phyloP scores from a whole-genome alignment of 83 land plant species.

The Picea mariana region DNA sequence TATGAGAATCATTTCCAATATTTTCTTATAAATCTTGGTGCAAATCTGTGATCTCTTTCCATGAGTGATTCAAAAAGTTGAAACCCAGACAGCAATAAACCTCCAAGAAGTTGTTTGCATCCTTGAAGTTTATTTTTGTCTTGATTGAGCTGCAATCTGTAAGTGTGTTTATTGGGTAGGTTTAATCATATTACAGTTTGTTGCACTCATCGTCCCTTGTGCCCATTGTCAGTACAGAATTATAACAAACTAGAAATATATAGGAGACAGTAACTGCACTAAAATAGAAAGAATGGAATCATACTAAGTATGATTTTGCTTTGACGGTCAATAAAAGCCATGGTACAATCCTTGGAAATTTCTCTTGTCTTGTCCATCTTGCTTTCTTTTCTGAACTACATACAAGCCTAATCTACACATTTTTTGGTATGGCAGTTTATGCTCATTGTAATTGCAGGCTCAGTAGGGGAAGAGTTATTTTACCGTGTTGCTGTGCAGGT shows the following conservation, averaged over 20 bases:
- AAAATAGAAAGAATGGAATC: background rate
- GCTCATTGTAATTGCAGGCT: constrained; percentile 82
- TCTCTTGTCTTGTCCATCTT: background rate
- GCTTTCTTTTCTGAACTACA: background rate
- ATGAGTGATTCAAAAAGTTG: background rate
- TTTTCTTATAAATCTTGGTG: background rate
- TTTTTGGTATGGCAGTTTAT: constrained; percentile 54
- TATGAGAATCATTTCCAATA: background rate
- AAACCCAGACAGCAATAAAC: background rate
- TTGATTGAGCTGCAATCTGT: background rate
- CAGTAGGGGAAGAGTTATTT: constrained; percentile 93
- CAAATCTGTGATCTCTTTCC: background rate
- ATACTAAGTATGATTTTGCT: background rate
- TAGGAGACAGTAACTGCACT: background rate
- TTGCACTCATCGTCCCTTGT: background rate
- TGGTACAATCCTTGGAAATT: background rate
- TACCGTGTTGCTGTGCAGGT: constrained; percentile 97
- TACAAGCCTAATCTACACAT: background rate
- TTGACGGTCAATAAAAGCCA: background rate
- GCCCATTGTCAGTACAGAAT: background rate
- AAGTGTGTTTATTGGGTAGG: background rate
- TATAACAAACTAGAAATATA: background rate
- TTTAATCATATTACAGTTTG: background rate
- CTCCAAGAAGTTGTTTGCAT: background rate
- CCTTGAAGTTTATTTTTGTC: background rate